These are phyloP conservation scores for Solanum hybrid DNA, from an alignment of 305 asterid genomes.

Conservation along the genomic window DNA sequence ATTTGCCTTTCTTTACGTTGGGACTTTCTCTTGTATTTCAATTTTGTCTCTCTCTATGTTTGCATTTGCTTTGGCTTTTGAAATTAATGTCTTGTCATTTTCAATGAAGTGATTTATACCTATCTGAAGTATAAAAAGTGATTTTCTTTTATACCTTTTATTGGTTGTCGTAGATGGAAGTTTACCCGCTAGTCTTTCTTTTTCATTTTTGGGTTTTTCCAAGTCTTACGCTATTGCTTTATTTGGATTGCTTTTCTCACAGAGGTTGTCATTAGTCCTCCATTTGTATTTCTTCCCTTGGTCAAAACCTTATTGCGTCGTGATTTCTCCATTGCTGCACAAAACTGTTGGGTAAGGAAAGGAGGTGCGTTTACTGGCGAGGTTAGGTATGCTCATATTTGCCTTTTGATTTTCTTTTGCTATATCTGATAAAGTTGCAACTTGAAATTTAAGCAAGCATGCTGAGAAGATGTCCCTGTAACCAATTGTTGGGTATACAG, in stretches of 20 bases:
- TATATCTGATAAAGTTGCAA: not conserved
- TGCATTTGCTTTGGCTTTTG: not conserved
- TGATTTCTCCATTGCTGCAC: slow-evolving; percentile 38
- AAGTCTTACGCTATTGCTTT: not conserved
- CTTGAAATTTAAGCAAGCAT: not conserved
- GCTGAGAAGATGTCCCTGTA: not conserved
- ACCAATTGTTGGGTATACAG: not conserved
- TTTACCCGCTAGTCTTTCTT: not conserved
- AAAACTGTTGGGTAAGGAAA: slow-evolving; percentile 39
- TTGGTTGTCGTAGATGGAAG: not conserved
- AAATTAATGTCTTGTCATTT: not conserved
- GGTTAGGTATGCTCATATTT: slow-evolving; percentile 25
- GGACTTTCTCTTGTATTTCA: not conserved
- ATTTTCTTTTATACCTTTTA: not conserved
- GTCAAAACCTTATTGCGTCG: slow-evolving; percentile 28
- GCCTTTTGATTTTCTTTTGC: not conserved
- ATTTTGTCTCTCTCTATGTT: not conserved
- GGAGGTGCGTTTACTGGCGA: slow-evolving; percentile 41
- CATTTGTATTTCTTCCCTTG: slow-evolving; percentile 28
- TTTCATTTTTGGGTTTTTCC: not conserved
- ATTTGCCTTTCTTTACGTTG: not conserved
- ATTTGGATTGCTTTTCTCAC: slow-evolving; percentile 3
- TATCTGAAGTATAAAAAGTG: not conserved
- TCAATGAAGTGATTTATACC: not conserved
- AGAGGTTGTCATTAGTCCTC: slow-evolving; percentile 43